Percentiles rank a stretch among this genome's conserved stretches.
phyloP scores from a whole-genome alignment of 331 rosid species.

The Quercus lobata region DNA sequence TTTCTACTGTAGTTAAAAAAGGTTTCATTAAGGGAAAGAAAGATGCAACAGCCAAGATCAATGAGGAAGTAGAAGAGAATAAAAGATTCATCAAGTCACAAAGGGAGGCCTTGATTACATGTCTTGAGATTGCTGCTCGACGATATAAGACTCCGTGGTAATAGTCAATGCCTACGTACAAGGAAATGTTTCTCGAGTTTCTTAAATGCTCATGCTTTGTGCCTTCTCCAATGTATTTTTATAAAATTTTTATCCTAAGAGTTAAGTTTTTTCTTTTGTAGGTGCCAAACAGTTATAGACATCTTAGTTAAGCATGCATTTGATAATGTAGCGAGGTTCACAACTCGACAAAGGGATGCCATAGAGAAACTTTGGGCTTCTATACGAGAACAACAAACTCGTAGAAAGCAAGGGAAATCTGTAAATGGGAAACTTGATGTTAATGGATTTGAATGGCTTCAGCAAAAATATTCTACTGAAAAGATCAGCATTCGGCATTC shows the following conservation, averaged over 20 bases:
- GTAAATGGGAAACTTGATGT: constrained; percentile 86
- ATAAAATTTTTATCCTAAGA: background rate
- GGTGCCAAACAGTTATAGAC: constrained; percentile 68
- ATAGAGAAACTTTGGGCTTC: constrained; percentile 84
- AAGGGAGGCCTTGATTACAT: constrained; percentile 70
- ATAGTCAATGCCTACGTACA: background rate
- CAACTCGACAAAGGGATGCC: constrained; percentile 75
- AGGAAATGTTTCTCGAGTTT: background rate
- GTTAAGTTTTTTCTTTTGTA: background rate
- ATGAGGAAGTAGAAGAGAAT: constrained; percentile 57
- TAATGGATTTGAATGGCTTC: constrained; percentile 88
- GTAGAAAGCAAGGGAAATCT: constrained; percentile 83
- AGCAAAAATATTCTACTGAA: constrained; percentile 72
- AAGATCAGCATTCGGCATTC: constrained; percentile 90
- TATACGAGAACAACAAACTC: constrained; percentile 70
- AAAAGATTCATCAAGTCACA: constrained; percentile 68
- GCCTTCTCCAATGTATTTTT: background rate
- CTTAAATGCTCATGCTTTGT: background rate
- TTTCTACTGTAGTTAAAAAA: constrained; percentile 54
- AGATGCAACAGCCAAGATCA: constrained; percentile 36
- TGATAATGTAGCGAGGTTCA: constrained; percentile 69
- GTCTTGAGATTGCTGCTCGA: constrained; percentile 88
- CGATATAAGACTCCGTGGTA: constrained; percentile 85
- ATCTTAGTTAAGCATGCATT: constrained; percentile 43
- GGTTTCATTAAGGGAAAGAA: constrained; percentile 58